A percentile compares a stretch with the other conserved stretches of the same genome.
These are phyloP conservation scores for Fusarium dimerum DNA, from an alignment of 2,329 filamentous ascomycete genomes.

Conservation along the genomic window DNA sequence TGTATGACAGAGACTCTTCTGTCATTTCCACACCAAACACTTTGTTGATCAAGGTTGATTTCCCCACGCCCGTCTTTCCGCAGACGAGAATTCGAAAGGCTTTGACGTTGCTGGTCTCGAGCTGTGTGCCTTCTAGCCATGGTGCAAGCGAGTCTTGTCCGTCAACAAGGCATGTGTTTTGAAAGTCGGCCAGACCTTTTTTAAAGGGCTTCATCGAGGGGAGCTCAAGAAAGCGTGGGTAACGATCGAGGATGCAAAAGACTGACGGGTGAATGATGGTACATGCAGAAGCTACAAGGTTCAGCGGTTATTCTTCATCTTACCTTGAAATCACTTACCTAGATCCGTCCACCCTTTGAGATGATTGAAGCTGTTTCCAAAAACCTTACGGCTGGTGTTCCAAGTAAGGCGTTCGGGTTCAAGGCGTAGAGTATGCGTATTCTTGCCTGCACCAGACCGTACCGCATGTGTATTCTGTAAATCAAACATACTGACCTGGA, in stretches of 20 bases:
- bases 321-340: constrained; percentile 2
- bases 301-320: not conserved
- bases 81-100: constrained; percentile 28
- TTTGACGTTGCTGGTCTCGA: constrained; percentile 26
- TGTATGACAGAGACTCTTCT: constrained; percentile 22
- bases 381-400: constrained; percentile 17
- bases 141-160: constrained; percentile 13
- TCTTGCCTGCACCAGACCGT: constrained; percentile 2
- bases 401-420: constrained; percentile 19
- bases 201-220: constrained; percentile 19
- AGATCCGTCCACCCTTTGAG: constrained; percentile 20
- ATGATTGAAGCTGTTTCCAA: not conserved
- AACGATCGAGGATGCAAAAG: constrained; percentile 26
- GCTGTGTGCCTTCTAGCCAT: constrained; percentile 24
- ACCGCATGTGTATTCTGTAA: constrained; percentile 19
- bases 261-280: constrained; percentile 26
- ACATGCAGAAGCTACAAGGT: constrained; percentile 9
- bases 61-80: constrained; percentile 27
- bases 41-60: constrained; percentile 30
- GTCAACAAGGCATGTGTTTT: constrained; percentile 15
- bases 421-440: constrained; percentile 19
- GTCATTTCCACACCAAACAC: constrained; percentile 31
- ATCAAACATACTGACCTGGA: constrained; percentile 27
- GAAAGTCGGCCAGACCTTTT: constrained; percentile 20
- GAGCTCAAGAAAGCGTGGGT: constrained; percentile 22